Conservation (phyloP, 176 grass and related monocot species). For the Canna indica region DNA sequence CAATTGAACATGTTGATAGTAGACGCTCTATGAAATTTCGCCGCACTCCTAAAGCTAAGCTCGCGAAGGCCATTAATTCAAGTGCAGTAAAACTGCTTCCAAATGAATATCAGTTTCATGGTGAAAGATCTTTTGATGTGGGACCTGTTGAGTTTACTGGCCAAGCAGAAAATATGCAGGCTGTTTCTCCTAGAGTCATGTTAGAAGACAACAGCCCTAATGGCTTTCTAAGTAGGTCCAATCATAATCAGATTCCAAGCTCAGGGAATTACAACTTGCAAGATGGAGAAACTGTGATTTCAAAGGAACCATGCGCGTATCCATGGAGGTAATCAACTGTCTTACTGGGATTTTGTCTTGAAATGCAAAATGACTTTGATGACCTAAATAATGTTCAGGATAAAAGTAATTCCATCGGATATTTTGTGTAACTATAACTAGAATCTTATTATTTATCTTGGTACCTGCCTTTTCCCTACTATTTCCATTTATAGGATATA, state of each 20-base stretch:
- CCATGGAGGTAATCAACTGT: conserved; percentile 1
- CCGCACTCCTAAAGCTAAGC: conserved; percentile 25
- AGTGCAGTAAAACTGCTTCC: conserved; percentile 29
- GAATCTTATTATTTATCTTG: not conserved
- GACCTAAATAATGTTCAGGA: no score
- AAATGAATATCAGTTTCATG: conserved; percentile 22
- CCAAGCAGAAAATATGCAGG: not conserved
- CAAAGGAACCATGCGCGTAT: not conserved
- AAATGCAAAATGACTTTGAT: not conserved
- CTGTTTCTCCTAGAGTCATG: not conserved
- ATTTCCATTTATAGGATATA: not conserved
- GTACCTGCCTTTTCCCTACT: not conserved
- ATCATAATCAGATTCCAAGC: conserved; percentile 6
- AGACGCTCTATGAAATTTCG: conserved; percentile 29
- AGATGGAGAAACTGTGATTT: not conserved
- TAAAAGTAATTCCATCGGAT: no score
- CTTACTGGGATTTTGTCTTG: not conserved
- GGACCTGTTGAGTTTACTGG: not conserved
- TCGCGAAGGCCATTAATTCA: conserved; percentile 15
- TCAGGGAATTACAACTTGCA: not conserved
- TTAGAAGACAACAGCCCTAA: not conserved
- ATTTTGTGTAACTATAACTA: not conserved
- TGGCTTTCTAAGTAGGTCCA: not conserved
- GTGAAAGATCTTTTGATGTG: conserved; percentile 21
- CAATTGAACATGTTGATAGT: conserved; percentile 26